Percentiles rank a stretch among this genome's conserved stretches.
Evolutionary conservation across 2,329 filamentous ascomycete genomes (phyloP).

Genomic region (Aureobasidium zeae): DNA sequence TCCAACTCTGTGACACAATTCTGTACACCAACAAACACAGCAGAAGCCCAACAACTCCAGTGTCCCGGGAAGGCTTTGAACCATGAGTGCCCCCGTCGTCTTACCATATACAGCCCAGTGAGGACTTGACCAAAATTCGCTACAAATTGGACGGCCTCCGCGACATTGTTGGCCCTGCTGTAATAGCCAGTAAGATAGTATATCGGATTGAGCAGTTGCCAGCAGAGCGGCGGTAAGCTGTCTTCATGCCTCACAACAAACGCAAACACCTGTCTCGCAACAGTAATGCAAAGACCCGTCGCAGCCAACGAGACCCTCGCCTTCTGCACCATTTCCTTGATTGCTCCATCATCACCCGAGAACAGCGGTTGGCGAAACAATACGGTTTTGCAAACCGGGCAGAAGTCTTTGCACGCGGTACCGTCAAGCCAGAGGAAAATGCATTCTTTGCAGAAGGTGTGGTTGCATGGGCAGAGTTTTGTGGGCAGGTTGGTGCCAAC

Average conservation of each 20-base stretch:
- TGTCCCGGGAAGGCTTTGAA: not conserved
- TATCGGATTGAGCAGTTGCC: not conserved
- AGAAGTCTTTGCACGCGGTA: not conserved
- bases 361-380: not conserved
- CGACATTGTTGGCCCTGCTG: not conserved
- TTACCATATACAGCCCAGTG: no score
- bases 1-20: no score
- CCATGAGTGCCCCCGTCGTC: no score
- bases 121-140: no score
- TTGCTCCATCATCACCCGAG: not conserved
- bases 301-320: not conserved
- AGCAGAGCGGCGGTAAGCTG: not conserved
- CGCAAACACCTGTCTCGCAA: not conserved
- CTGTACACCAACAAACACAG: not conserved
- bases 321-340: not conserved
- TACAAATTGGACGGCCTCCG: no score
- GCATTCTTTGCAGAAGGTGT: not conserved
- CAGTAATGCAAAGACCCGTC: not conserved
- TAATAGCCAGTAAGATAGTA: not conserved
- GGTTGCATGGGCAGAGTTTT: not conserved
- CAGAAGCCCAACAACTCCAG: not conserved
- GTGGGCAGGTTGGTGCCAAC: not conserved
- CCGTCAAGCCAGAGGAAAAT: not conserved
- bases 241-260: not conserved
- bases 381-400: not conserved